Evolutionary conservation across 495 filamentous ascomycete genomes (phyloP), one percentile per base, ranked within the genome.

Genomic region (Geoglossum glabrum): DNA sequence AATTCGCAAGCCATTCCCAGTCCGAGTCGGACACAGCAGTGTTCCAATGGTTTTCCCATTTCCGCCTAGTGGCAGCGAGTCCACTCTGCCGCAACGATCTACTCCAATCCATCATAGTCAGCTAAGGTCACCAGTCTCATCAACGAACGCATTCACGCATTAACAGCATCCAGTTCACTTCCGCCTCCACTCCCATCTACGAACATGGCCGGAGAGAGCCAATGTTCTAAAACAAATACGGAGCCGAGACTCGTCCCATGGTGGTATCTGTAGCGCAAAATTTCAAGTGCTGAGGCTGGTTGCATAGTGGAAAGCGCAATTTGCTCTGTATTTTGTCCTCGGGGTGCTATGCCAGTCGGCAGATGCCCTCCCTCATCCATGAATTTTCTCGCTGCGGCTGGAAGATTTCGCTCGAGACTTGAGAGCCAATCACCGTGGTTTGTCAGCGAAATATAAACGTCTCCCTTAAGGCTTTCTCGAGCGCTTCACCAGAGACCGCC

Each of bases 201-300:
- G 62, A 73, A 78, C 68, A 73, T 73, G 55, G 61, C 66, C 0
- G 60, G 60, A 30, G 61, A 65, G 2, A 79, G 67, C 76, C 76
- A 79, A 64, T 72, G 67, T 63, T 80, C 78, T 7, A 79, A 70
- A 19, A 79, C 68, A 65, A 77, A 82, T 55, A 77, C 69, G 25
- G 72, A 71, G 38, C 79, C 78, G 19, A 81, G 65, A 58, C 80
- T 81, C 3, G 69, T 68, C 19, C 77, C 78, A 64, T 79, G 73
- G 58, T 79, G 75, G 62, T 73, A 77, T 54, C 78, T 73, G 63
- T 78, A 79, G 15, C 74, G 67, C 30, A 73, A 64, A 38, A 76
- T 64, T 60, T 80, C 76, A 43, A 63, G 57, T 6, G 64, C 50
- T 25, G 69, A 70, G 13, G 75, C 71, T 8, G 69, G 59, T 36